Percentiles rank a stretch among this genome's conserved stretches.
These are phyloP conservation scores for Populus hybrid DNA, from an alignment of 441 rosid genomes.

Conservation along the genomic window DNA sequence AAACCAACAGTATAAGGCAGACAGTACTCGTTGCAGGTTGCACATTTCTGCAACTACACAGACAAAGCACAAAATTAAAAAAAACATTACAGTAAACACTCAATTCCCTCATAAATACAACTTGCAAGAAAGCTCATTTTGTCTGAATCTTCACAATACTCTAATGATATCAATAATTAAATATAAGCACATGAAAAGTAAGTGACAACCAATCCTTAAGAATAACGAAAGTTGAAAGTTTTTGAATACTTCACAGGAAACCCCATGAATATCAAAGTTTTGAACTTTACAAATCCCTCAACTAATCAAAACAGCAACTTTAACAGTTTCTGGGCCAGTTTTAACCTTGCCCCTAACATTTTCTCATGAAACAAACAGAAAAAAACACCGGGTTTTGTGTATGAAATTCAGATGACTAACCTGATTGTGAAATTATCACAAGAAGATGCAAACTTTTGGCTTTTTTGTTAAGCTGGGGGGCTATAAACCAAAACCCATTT, in stretches of 20 bases:
- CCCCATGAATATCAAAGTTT: conserved; percentile 7
- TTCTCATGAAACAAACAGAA: conserved; percentile 1
- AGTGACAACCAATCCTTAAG: conserved; percentile 17
- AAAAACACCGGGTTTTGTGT: conserved; percentile 12
- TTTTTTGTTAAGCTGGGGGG: background rate
- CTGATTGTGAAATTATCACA: conserved; percentile 18
- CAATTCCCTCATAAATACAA: conserved; percentile 16
- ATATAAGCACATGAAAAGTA: conserved; percentile 7
- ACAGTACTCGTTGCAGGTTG: conserved; percentile 26
- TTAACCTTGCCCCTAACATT: background rate
- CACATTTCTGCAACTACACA: conserved; percentile 19
- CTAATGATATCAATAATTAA: too few relatives aligned
- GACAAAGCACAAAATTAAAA: conserved; percentile 19
- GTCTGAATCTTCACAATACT: conserved; percentile 36
- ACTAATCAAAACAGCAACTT: conserved; percentile 4
- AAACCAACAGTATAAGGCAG: conserved; percentile 17
- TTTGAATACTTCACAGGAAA: conserved; percentile 8
- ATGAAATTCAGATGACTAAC: conserved; percentile 27
- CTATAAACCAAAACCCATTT: conserved; percentile 20
- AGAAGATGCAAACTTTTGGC: conserved; percentile 1
- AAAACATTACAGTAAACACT: conserved; percentile 11
- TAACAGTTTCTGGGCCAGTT: background rate
- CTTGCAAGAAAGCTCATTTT: conserved; percentile 24
- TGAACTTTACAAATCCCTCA: background rate
- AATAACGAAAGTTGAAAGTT: conserved; percentile 26